A percentile compares a stretch with the other conserved stretches of the same genome.
phyloP scores from a whole-genome alignment of 2,329 filamentous ascomycete genomes.

The Ophiosphaerella herpotricha region DNA sequence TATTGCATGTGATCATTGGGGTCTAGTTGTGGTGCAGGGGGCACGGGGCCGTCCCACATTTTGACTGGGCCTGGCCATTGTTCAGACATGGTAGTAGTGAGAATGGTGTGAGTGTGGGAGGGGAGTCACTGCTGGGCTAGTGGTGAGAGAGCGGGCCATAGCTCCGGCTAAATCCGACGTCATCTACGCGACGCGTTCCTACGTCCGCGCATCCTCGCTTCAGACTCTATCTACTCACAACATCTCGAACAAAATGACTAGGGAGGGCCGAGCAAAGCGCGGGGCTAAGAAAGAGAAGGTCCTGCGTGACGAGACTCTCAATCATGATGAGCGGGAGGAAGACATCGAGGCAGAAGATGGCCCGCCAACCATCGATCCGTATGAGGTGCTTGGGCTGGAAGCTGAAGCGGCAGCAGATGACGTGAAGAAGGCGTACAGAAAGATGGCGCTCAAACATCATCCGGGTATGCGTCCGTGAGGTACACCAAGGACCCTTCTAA shows the following conservation, averaged over 20 bases:
- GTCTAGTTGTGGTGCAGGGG: conserved; percentile 19
- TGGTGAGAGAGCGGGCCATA: conserved; percentile 11
- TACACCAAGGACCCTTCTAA: conserved; percentile 10
- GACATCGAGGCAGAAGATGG: conserved; percentile 49
- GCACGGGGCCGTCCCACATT: conserved; percentile 24
- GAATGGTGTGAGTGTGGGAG: conserved; percentile 8
- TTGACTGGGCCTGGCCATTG: conserved; percentile 23
- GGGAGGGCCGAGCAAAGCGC: conserved; percentile 15
- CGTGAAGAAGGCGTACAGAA: conserved; percentile 90
- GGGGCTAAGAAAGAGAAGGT: conserved; percentile 10
- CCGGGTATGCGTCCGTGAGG: conserved; percentile 54
- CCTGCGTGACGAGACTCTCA: conserved; percentile 7
- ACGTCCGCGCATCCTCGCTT: conserved; percentile 8
- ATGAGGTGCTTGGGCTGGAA: conserved; percentile 75
- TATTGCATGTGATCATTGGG: conserved; percentile 48
- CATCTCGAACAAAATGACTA: conserved; percentile 8
- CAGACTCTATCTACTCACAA: conserved; percentile 5
- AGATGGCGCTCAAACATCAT: conserved; percentile 84
- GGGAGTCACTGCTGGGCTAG: not conserved
- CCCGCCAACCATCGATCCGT: conserved; percentile 74
- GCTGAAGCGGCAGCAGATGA: conserved; percentile 74
- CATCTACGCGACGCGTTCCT: conserved; percentile 32
- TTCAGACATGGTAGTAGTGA: conserved; percentile 25
- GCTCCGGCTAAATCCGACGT: conserved; percentile 14
- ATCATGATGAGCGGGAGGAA: conserved; percentile 51